Evolutionary conservation across 805 yeast species (phyloP), one percentile per base, ranked within the genome.

Genomic region (Suhomyces xylopsoci): DNA sequence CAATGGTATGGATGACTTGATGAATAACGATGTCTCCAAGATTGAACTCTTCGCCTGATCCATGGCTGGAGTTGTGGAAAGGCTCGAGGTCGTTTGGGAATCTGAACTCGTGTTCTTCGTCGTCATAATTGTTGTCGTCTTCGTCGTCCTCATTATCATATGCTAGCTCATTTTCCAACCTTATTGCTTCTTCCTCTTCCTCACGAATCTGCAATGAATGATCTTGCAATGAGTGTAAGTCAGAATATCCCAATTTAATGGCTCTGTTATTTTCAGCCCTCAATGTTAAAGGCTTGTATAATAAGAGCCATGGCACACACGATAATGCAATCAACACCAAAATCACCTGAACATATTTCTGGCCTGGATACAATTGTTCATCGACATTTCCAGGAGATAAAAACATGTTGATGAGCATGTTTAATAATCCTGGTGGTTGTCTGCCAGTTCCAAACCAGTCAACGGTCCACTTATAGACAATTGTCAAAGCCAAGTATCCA

Each of bases 1-100:
- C 99, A 67, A 93, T 93, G 9, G 99, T 94, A 70, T 94, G 97
- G 61, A 93, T 93, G 22, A 93, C 96, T 73, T 93, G 99, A 70
- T 93, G 97, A 61, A 93, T 93, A 86, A 93, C 87, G 32, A 94
- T 83, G 63, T 93, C 99, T 46, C 97, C 97, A 67, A 93, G 89
- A 55, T 85, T 81, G 62, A 85, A 86, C 17, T 80, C 87, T 47
- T 76, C 81, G 15, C 74, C 82, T 36, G 76, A 84, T 43, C 79
- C 82, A 45, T 76, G 83, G 9, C 54, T 59, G 2, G 76, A 64
- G 38, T 67, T 65, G 46, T 59, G 58, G 56, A 70, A 60, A 8
- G 76, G 78, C 55, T 69, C 71, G 12, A 64, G 59, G 30, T 68
- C 73, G 52, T 74, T 73, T 5, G 79, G 79, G 51, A 74, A 65